Conservation (phyloP, 225 moss, liverwort and hornwort species). For the Ulota crispa region DNA sequence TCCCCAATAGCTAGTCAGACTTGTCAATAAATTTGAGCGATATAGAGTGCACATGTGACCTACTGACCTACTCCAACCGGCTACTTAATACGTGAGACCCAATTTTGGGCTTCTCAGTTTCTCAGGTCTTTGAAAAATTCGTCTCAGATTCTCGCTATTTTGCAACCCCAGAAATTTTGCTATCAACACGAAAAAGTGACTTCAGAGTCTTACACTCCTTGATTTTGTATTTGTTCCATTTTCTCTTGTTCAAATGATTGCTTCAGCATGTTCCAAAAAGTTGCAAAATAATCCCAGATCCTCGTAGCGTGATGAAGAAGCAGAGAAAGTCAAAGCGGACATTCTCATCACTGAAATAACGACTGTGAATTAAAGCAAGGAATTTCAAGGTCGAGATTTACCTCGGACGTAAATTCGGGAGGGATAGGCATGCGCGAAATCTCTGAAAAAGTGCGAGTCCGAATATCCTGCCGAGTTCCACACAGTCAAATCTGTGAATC, state of each 20-base stretch:
- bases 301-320: not conserved
- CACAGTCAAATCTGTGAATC: not conserved
- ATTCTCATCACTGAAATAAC: not conserved
- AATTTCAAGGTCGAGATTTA: not conserved
- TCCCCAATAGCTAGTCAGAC: too few relatives aligned
- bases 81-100: not conserved
- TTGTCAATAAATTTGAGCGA: too few relatives aligned
- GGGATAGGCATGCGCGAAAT: slow-evolving; percentile 54
- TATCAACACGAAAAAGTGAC: too few relatives aligned
- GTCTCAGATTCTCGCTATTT: too few relatives aligned
- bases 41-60: not conserved
- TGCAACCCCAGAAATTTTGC: too few relatives aligned
- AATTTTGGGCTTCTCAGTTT: not conserved
- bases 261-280: too few relatives aligned
- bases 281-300: too few relatives aligned
- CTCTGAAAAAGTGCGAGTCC: slow-evolving; percentile 62
- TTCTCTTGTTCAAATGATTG: too few relatives aligned
- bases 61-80: not conserved
- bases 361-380: not conserved
- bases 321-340: not conserved
- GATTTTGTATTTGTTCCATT: too few relatives aligned
- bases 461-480: slow-evolving; percentile 50
- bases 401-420: slow-evolving; percentile 65
- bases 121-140: not conserved
- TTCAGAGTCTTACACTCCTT: too few relatives aligned